Evolutionary conservation across 192 early-diverging fungal species (phyloP).

Genomic region (Pecoramyces ruminantium): DNA sequence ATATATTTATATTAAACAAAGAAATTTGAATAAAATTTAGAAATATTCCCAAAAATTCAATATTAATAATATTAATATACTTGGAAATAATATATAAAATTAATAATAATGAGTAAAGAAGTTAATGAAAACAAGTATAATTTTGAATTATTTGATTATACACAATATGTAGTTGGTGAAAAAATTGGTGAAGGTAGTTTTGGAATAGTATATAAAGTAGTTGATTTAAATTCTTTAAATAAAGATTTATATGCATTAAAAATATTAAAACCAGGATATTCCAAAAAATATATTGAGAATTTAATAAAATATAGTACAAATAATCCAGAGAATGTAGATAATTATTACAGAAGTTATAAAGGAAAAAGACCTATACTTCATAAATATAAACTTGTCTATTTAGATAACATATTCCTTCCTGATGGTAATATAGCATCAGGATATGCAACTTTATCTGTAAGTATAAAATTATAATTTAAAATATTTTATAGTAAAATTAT

Average conservation of each 20-base stretch:
- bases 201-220: neutral
- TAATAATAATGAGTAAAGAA: neutral
- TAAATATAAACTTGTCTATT: neutral
- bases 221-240: neutral
- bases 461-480: too few relatives aligned
- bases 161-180: neutral
- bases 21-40: too few relatives aligned
- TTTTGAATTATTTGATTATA: neutral
- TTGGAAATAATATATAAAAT: neutral
- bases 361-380: neutral
- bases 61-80: too few relatives aligned
- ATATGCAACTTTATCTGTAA: neutral
- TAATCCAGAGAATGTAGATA: neutral
- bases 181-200: neutral
- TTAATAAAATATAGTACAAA: neutral
- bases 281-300: neutral
- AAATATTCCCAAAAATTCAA: too few relatives aligned
- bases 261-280: neutral
- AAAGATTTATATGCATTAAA: neutral
- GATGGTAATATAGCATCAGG: neutral
- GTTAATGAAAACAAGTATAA: neutral
- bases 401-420: neutral
- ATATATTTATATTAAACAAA: too few relatives aligned
- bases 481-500: too few relatives aligned
- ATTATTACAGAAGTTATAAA: neutral